Evolutionary conservation across 1,284 basidiomycete species (phyloP).

Genomic region (Blastosporella zonata): DNA sequence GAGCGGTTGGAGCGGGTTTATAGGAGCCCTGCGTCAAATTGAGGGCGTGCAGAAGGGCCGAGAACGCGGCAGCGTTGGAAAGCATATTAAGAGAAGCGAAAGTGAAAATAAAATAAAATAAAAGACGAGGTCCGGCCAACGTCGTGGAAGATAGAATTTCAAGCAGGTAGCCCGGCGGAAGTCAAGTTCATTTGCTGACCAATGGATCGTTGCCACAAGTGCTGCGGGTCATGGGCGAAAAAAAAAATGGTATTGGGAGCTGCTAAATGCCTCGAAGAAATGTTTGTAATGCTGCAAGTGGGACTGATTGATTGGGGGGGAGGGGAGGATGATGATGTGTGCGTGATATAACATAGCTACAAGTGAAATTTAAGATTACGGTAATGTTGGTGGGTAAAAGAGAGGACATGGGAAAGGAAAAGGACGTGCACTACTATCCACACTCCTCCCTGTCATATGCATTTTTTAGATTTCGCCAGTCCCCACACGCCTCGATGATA

Average conservation of each 20-base stretch:
- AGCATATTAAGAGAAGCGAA: constrained; percentile 13
- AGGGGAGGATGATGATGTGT: constrained; percentile 30
- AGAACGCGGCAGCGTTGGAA: constrained; percentile 20
- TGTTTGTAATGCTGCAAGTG: constrained; percentile 22
- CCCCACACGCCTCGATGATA: constrained; percentile 12
- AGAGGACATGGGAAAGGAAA: constrained; percentile 27
- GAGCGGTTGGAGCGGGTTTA: constrained; percentile 32
- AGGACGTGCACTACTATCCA: constrained; percentile 41
- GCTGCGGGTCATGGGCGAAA: too few relatives aligned
- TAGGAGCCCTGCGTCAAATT: constrained; percentile 34
- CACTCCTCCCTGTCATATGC: constrained; percentile 26
- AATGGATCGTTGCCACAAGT: too few relatives aligned
- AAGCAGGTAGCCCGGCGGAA: neutral
- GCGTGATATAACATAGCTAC: constrained; percentile 22
- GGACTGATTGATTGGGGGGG: constrained; percentile 26
- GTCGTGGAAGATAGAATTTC: constrained; percentile 6
- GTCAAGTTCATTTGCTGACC: too few relatives aligned
- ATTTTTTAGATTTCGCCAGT: constrained; percentile 20
- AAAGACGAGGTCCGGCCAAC: constrained; percentile 19
- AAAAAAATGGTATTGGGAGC: constrained; percentile 6
- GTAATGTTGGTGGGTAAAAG: constrained; percentile 23
- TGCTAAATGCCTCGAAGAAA: constrained; percentile 7
- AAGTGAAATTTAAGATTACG: constrained; percentile 29
- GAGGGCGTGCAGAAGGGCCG: constrained; percentile 30
- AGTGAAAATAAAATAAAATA: constrained; percentile 4